Percentiles rank a stretch among this genome's conserved stretches.
phyloP scores from a whole-genome alignment of 2,329 filamentous ascomycete genomes.

The Neofusicoccum sp. region DNA sequence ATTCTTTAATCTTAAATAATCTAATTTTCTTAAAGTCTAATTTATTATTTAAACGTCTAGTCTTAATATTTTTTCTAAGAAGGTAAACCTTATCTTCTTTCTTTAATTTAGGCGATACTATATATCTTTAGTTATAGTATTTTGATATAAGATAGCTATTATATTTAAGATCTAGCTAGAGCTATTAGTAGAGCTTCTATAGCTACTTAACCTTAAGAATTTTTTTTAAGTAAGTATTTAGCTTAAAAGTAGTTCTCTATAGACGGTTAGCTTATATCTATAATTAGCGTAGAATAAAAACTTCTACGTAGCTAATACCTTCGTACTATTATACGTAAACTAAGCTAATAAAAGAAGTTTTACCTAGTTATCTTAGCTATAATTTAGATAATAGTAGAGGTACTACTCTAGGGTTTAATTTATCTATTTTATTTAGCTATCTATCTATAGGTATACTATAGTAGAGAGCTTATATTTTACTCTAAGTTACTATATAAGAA shows the following conservation, averaged over 20 bases:
- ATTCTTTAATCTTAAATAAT: not conserved
- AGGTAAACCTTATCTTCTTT: not conserved
- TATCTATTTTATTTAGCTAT: slow-evolving; percentile 20
- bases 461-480: not conserved
- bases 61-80: not conserved
- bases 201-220: too few relatives aligned
- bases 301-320: not conserved
- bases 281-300: too few relatives aligned
- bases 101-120: not conserved
- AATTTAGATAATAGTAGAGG: slow-evolving; percentile 20
- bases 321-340: not conserved
- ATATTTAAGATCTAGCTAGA: too few relatives aligned
- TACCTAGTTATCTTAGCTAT: slow-evolving; percentile 20
- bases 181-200: too few relatives aligned
- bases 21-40: not conserved
- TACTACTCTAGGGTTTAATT: slow-evolving; percentile 22
- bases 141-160: not conserved
- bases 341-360: not conserved
- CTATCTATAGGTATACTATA: slow-evolving; percentile 17
- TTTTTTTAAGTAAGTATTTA: too few relatives aligned
- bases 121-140: not conserved
- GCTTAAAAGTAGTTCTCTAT: too few relatives aligned
- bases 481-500: not conserved
- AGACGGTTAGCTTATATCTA: too few relatives aligned
- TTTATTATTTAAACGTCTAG: not conserved